phyloP scores from a whole-genome alignment of 106 monocot genomes.

The Allium sativum region DNA sequence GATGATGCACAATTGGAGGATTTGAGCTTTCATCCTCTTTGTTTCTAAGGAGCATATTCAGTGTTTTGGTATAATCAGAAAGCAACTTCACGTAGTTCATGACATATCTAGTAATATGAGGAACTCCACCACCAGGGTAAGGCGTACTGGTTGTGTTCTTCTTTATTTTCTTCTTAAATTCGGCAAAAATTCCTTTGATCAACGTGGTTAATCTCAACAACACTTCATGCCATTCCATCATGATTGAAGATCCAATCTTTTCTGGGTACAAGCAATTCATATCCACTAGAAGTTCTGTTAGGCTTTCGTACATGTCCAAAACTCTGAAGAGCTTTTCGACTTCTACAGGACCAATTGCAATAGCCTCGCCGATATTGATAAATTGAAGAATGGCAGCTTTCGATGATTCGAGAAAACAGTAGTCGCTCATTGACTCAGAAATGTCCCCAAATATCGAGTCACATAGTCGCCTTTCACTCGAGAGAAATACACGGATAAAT shows the following conservation, averaged over 20 bases:
- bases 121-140: slow-evolving; percentile 14
- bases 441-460: slow-evolving; percentile 43
- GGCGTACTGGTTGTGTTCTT: slow-evolving; percentile 10
- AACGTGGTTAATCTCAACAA: slow-evolving; percentile 11
- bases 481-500: slow-evolving; percentile 40
- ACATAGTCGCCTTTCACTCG: slow-evolving; percentile 48
- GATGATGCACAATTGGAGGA: slow-evolving; percentile 2
- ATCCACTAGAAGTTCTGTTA: slow-evolving; percentile 11
- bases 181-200: slow-evolving; percentile 13
- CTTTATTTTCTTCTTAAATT: slow-evolving; percentile 15
- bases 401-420: slow-evolving; percentile 48
- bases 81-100: slow-evolving; percentile 19
- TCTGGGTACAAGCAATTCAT: slow-evolving; percentile 9
- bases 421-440: slow-evolving; percentile 16
- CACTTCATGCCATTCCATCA: slow-evolving; percentile 5
- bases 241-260: slow-evolving; percentile 2
- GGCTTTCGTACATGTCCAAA: slow-evolving; percentile 24
- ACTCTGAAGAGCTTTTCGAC: slow-evolving; percentile 21
- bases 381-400: slow-evolving; percentile 43
- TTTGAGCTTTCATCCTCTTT: neutral
- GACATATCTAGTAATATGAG: slow-evolving; percentile 19
- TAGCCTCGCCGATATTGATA: slow-evolving; percentile 50
- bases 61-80: slow-evolving; percentile 16
- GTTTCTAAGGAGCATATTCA: slow-evolving; percentile 15
- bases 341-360: slow-evolving; percentile 18